Evolutionary conservation across 176 grass and related monocot genomes (phyloP).

Genomic region (Zoysia japonica): DNA sequence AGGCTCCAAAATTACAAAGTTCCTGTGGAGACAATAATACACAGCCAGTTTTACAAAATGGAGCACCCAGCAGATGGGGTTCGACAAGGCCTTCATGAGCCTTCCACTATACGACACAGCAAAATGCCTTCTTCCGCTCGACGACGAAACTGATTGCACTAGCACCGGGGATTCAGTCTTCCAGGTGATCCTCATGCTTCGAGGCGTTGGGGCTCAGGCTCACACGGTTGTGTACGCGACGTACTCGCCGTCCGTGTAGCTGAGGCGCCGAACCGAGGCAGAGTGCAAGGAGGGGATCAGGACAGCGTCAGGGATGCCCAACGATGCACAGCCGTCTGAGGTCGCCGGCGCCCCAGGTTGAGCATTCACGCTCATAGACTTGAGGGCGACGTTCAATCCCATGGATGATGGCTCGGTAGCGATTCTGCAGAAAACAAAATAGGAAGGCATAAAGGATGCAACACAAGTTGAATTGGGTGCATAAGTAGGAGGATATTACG

Average conservation of each 20-base stretch:
- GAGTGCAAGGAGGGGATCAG: constrained; percentile 43
- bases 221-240: constrained; percentile 42
- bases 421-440: constrained; percentile 46
- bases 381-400: constrained; percentile 64
- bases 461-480: background rate
- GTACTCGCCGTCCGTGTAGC: constrained; percentile 49
- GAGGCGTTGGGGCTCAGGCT: background rate
- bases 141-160: background rate
- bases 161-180: background rate
- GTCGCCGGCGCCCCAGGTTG: background rate
- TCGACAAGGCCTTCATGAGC: background rate
- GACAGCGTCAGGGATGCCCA: constrained; percentile 43
- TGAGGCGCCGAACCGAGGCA: constrained; percentile 49
- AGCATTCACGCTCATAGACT: constrained; percentile 21
- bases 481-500: background rate
- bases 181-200: background rate
- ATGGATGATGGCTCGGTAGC: constrained; percentile 44
- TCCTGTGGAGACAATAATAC: background rate
- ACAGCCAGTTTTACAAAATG: background rate
- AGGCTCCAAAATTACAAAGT: constrained; percentile 10
- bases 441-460: background rate
- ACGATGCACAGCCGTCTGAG: background rate
- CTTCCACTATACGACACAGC: background rate
- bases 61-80: background rate
- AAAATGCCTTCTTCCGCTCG: background rate